phyloP scores from a whole-genome alignment of 176 grass and related monocot species.

The Oryza punctata region DNA sequence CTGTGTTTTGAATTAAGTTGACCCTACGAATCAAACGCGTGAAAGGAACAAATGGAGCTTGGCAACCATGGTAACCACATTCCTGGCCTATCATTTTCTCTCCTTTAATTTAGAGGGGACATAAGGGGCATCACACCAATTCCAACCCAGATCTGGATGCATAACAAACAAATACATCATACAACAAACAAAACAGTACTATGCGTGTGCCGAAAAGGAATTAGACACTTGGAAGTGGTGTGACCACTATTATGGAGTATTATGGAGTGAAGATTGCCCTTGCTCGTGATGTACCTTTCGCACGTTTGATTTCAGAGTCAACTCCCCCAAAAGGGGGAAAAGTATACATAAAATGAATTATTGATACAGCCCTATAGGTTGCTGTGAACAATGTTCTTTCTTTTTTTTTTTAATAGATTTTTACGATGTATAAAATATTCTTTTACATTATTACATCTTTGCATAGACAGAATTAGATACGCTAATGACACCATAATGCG shows the following conservation, averaged over 20 bases:
- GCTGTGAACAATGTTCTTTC: not conserved
- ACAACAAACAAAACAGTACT: not conserved
- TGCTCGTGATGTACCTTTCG: conserved; percentile 12
- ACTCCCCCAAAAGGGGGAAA: not conserved
- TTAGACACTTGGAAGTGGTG: not conserved
- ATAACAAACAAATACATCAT: not conserved
- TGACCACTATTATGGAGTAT: not conserved
- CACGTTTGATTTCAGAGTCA: not conserved
- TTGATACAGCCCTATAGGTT: not conserved
- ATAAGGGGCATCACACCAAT: not conserved
- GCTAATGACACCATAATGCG: not conserved
- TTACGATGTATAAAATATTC: not conserved
- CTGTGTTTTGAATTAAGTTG: conserved; percentile 23
- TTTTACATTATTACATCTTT: too few species aligned
- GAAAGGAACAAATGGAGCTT: not conserved
- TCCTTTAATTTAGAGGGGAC: not conserved
- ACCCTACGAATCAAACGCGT: not conserved
- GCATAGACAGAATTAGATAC: too few species aligned
- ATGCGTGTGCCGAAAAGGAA: not conserved
- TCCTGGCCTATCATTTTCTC: not conserved
- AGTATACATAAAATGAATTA: not conserved
- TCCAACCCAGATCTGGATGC: not conserved
- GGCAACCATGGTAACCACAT: conserved; percentile 5
- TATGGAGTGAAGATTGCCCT: conserved; percentile 1
- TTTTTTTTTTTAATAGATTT: not conserved